Conservation (phyloP, 768 basidiomycete genomes). For the Tricholomella constricta region DNA sequence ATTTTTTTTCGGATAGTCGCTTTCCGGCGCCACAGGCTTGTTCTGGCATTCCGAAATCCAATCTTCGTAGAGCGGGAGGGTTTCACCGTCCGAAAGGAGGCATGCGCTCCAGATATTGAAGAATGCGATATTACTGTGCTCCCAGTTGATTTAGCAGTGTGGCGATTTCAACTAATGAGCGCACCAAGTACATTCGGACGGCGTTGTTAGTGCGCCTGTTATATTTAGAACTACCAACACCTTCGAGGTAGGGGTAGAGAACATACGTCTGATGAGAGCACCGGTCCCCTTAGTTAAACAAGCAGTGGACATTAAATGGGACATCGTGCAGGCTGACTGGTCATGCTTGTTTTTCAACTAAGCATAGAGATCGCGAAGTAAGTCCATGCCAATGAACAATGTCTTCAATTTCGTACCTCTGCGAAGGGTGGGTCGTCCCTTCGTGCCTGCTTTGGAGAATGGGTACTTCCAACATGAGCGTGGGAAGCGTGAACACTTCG, state of each 20-base stretch:
- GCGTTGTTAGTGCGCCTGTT: not conserved
- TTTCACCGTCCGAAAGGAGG: constrained; percentile 6
- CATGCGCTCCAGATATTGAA: constrained; percentile 3
- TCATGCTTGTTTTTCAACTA: constrained; percentile 13
- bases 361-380: not conserved
- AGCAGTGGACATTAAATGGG: not conserved
- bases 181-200: constrained; percentile 22
- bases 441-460: not conserved
- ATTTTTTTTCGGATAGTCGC: constrained; percentile 6
- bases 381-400: not conserved
- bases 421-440: not conserved
- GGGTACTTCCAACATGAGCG: not conserved
- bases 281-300: constrained; percentile 13
- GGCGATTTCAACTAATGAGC: not conserved
- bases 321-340: constrained; percentile 12
- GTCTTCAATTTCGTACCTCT: not conserved
- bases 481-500: constrained; percentile 3
- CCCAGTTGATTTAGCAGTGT: not conserved
- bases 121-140: not conserved
- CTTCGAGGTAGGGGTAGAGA: not conserved
- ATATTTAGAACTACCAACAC: not conserved
- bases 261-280: constrained; percentile 4
- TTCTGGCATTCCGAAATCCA: constrained; percentile 13
- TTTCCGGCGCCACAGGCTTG: constrained; percentile 12
- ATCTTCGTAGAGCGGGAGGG: constrained; percentile 6